These are phyloP conservation scores for Gossypium gossypioides DNA, from an alignment of 441 rosid genomes.

Conservation along the genomic window DNA sequence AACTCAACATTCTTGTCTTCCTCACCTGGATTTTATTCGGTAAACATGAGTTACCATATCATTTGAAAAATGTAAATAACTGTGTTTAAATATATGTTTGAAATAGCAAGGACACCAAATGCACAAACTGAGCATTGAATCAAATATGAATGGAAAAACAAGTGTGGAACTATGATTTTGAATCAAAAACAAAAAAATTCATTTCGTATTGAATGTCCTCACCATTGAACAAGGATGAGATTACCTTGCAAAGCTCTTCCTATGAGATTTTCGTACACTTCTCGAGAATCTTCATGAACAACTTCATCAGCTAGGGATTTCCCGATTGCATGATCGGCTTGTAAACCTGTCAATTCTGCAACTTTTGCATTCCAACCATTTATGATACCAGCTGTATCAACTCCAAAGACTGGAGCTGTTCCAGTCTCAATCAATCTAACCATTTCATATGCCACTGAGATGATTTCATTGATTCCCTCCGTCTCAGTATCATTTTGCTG, in stretches of 20 bases:
- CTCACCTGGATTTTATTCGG: conserved; percentile 36
- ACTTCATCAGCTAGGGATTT: conserved; percentile 52
- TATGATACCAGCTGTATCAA: conserved; percentile 52
- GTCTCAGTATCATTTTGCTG: conserved; percentile 20
- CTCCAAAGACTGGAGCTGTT: conserved; percentile 70
- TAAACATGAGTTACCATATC: neutral
- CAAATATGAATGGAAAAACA: neutral
- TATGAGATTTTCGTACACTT: conserved; percentile 34
- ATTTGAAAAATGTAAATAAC: neutral
- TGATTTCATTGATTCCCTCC: conserved; percentile 38
- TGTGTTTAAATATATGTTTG: neutral
- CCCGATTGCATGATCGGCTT: conserved; percentile 53
- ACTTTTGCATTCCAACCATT: conserved; percentile 77
- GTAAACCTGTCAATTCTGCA: conserved; percentile 64
- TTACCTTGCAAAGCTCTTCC: conserved; percentile 61
- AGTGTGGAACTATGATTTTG: neutral
- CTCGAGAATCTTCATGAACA: conserved; percentile 48
- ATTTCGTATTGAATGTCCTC: neutral
- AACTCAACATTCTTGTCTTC: conserved; percentile 64
- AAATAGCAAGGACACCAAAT: conserved; percentile 1
- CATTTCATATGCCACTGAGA: conserved; percentile 71
- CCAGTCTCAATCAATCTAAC: conserved; percentile 80
- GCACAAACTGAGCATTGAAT: neutral
- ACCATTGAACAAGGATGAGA: neutral
- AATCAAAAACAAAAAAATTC: neutral